Percentiles rank a stretch among this genome's conserved stretches.
Evolutionary conservation across 2,329 filamentous ascomycete species (phyloP).

Genomic region (Apiospora hydei): DNA sequence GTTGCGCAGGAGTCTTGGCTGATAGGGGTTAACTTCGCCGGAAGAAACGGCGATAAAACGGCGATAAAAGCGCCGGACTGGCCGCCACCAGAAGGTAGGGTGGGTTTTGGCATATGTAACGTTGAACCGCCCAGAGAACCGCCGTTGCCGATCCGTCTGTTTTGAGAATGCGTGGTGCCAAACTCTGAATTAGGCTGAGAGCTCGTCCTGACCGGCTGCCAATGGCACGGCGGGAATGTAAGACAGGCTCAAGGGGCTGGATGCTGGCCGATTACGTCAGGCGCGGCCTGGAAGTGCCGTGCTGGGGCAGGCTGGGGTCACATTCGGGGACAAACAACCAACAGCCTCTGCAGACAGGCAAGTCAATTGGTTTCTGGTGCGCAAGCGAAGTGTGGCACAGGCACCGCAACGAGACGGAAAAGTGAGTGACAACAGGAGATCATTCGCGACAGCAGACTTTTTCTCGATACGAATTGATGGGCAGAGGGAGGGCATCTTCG

Average conservation of each 20-base stretch:
- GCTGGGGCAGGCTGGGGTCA: background rate
- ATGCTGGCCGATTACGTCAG: conserved; percentile 4
- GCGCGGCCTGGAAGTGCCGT: conserved; percentile 7
- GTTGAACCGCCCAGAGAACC: conserved; percentile 4
- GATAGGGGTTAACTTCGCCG: background rate
- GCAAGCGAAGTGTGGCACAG: background rate
- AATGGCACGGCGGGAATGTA: background rate
- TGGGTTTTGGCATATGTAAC: background rate
- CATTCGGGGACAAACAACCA: background rate
- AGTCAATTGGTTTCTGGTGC: background rate
- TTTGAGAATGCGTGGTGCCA: background rate
- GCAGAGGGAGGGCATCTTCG: background rate
- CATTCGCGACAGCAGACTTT: background rate
- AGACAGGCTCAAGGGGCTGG: conserved; percentile 13
- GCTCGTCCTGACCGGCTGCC: background rate
- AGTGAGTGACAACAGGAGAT: background rate
- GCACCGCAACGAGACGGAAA: background rate
- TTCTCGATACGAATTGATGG: background rate
- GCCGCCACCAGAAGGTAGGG: background rate
- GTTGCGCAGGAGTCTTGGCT: background rate
- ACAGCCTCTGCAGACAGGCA: background rate
- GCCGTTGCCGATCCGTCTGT: conserved; percentile 13
- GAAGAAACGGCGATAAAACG: background rate
- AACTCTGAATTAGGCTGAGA: conserved; percentile 2
- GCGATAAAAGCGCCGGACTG: conserved; percentile 1